phyloP scores from a whole-genome alignment of 2,329 filamentous ascomycete species.

The Colletotrichum navitas region DNA sequence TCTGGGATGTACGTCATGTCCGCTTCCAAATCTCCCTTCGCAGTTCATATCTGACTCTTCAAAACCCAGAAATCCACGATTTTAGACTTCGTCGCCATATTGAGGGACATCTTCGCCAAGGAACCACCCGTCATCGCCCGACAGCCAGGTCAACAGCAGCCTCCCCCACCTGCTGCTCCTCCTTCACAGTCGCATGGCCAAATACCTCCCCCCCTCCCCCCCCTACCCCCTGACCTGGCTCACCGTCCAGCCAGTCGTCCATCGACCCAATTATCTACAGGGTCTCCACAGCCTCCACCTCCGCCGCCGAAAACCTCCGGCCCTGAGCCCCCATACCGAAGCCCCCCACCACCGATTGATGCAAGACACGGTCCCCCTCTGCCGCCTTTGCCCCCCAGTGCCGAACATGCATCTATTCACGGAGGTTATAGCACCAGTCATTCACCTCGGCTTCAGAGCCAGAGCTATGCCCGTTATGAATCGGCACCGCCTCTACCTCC shows the following conservation, averaged over 20 bases:
- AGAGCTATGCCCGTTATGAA: conserved; percentile 58
- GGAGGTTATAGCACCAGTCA: conserved; percentile 39
- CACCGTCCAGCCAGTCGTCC: conserved; percentile 54
- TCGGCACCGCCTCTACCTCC: conserved; percentile 61
- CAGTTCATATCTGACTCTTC: conserved; percentile 23
- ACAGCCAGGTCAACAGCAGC: conserved; percentile 63
- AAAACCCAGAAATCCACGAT: conserved; percentile 81
- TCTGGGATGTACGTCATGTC: conserved; percentile 83
- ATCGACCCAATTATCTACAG: conserved; percentile 49
- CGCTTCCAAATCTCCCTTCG: neutral
- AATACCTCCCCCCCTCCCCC: conserved; percentile 77
- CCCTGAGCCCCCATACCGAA: conserved; percentile 51
- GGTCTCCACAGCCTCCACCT: conserved; percentile 57
- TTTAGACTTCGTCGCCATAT: conserved; percentile 82
- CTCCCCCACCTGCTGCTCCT: conserved; percentile 51
- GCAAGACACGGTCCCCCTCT: conserved; percentile 47
- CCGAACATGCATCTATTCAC: conserved; percentile 45
- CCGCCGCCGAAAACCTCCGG: conserved; percentile 67
- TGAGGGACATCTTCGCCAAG: conserved; percentile 91
- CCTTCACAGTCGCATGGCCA: conserved; percentile 49
- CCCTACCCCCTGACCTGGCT: conserved; percentile 74
- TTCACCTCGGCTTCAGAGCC: conserved; percentile 33
- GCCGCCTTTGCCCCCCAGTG: conserved; percentile 49
- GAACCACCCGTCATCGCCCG: conserved; percentile 91
- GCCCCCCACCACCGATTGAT: conserved; percentile 43